A percentile compares a stretch with the other conserved stretches of the same genome.
Conservation (phyloP, 192 early-diverging fungal genomes). For the Rhizophlyctis rosea region DNA sequence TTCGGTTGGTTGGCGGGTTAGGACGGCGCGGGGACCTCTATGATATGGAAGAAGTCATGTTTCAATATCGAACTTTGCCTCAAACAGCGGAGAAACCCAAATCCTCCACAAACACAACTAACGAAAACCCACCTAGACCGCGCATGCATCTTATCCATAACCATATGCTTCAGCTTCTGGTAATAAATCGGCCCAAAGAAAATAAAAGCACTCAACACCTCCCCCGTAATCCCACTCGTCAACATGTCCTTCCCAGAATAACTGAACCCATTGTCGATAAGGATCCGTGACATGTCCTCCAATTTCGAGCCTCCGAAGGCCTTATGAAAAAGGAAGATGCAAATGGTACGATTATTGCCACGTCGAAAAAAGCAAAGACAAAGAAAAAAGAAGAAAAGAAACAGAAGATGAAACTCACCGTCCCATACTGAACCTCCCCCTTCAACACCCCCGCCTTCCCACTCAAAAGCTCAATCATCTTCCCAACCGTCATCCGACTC, state of each 20-base stretch:
- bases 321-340: conserved; percentile 6
- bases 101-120: no score
- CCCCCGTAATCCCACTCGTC: conserved; percentile 81
- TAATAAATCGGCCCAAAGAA: conserved; percentile 96
- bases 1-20: conserved; percentile 96
- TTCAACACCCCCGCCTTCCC: conserved; percentile 93
- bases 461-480: conserved; percentile 96
- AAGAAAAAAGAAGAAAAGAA: background rate
- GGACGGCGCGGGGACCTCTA: conserved; percentile 82
- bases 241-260: conserved; percentile 98
- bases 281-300: conserved; percentile 91
- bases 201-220: conserved; percentile 90
- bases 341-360: no score
- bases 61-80: background rate
- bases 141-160: conserved; percentile 99
- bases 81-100: no score
- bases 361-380: background rate
- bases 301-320: conserved; percentile 90
- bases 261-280: conserved; percentile 89
- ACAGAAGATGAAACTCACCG: conserved; percentile 40
- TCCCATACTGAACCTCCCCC: conserved; percentile 92
- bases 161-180: conserved; percentile 99
- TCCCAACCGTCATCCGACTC: conserved; percentile 98
- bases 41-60: background rate
- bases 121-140: conserved; percentile 51